A percentile compares a stretch with the other conserved stretches of the same genome.
These are phyloP conservation scores for Neocucurbitaria cava DNA, from an alignment of 2,329 filamentous ascomycete genomes.

Conservation along the genomic window DNA sequence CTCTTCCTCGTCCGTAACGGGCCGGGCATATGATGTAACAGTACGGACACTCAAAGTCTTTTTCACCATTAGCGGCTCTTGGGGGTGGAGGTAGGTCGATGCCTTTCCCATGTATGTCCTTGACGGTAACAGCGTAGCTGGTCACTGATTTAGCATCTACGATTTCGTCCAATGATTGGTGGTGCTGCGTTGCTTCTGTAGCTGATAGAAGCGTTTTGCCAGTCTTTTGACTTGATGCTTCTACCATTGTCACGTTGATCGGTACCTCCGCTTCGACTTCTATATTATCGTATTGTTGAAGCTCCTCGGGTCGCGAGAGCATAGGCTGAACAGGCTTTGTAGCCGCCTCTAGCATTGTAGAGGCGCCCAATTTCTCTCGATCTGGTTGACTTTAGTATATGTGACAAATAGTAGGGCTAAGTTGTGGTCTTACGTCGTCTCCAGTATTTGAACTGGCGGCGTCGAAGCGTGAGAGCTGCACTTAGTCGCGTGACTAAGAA, in stretches of 20 bases:
- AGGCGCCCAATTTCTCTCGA: constrained; percentile 42
- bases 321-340: not conserved
- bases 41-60: constrained; percentile 49
- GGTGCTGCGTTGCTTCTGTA: constrained; percentile 47
- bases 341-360: constrained; percentile 31
- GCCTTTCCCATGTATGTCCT: constrained; percentile 42
- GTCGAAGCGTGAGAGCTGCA: constrained; percentile 41
- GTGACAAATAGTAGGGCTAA: not conserved
- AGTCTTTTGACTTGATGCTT: constrained; percentile 40
- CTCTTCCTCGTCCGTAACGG: constrained; percentile 40
- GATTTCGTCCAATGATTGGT: constrained; percentile 47
- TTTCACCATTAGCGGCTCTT: constrained; percentile 37
- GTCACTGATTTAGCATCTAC: constrained; percentile 46
- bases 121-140: constrained; percentile 45
- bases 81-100: constrained; percentile 46
- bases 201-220: constrained; percentile 45
- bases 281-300: constrained; percentile 18
- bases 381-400: constrained; percentile 16
- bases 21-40: constrained; percentile 49
- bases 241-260: constrained; percentile 10
- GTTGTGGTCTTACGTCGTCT: constrained; percentile 27
- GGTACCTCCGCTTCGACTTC: constrained; percentile 16
- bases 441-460: constrained; percentile 50
- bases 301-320: constrained; percentile 8
- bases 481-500: constrained; percentile 35